Conservation (phyloP, 441 rosid species). For the Gossypium armourianum region DNA sequence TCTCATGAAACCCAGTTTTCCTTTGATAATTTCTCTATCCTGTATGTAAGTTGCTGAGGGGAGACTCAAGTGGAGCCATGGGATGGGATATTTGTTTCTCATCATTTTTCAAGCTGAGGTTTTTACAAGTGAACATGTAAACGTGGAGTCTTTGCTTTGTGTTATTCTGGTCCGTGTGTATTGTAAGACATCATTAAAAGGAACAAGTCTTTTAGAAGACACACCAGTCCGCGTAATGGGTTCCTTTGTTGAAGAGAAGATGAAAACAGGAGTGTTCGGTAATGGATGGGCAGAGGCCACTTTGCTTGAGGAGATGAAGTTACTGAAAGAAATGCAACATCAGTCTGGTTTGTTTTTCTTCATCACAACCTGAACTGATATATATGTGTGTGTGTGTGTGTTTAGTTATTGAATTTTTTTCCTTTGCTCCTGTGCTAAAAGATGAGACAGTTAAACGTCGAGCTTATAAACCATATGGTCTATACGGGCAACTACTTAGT, state of each 20-base stretch:
- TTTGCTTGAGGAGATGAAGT: slow-evolving; percentile 74
- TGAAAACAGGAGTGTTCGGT: slow-evolving; percentile 35
- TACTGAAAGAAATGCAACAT: slow-evolving; percentile 68
- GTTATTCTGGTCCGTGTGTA: slow-evolving; percentile 18
- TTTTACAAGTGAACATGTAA: slow-evolving; percentile 15
- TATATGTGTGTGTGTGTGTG: not conserved
- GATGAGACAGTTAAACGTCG: not conserved
- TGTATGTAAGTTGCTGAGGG: slow-evolving; percentile 3
- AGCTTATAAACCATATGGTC: not conserved
- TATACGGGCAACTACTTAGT: not conserved
- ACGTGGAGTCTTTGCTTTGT: slow-evolving; percentile 18
- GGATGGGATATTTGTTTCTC: not conserved
- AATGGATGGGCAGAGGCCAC: slow-evolving; percentile 33
- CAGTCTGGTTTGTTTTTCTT: slow-evolving; percentile 54
- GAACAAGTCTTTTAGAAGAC: slow-evolving; percentile 7
- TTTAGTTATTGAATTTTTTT: not conserved
- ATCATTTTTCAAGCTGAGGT: not conserved
- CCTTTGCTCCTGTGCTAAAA: not conserved
- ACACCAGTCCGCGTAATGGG: slow-evolving; percentile 28
- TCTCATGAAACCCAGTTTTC: slow-evolving; percentile 24
- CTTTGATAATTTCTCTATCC: slow-evolving; percentile 14
- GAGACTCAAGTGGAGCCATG: slow-evolving; percentile 8
- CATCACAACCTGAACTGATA: not conserved
- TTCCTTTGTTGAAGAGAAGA: slow-evolving; percentile 52
- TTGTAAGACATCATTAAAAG: not conserved